phyloP scores from a whole-genome alignment of 2,329 filamentous ascomycete species.

The Erysiphe neolycopersici region DNA sequence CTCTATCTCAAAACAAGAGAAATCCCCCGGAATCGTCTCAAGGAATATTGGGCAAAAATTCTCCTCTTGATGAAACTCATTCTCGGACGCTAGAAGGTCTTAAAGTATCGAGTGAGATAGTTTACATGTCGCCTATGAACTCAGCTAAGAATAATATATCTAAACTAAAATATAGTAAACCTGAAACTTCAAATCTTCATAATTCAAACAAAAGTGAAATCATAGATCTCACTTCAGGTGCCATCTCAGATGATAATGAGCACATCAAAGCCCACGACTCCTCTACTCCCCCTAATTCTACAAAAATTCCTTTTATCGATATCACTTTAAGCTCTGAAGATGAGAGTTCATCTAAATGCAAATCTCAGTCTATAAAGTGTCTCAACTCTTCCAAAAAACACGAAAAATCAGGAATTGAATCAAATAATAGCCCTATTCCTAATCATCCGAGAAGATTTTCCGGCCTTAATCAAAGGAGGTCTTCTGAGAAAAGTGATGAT shows the following conservation, averaged over 20 bases:
- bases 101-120: background rate
- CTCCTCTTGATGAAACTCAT: background rate
- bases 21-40: background rate
- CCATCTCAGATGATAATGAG: background rate
- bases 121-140: background rate
- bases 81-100: background rate
- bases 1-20: background rate
- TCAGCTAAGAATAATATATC: background rate
- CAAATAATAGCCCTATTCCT: background rate
- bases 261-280: no score
- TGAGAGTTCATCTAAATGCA: background rate
- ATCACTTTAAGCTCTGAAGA: constrained; percentile 7
- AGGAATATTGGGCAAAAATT: background rate
- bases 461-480: background rate
- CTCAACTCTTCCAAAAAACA: background rate
- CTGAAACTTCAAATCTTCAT: background rate
- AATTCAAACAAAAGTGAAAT: background rate
- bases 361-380: background rate
- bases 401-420: background rate
- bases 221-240: background rate
- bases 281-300: background rate
- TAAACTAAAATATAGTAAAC: background rate
- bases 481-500: background rate
- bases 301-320: constrained; percentile 3
- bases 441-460: background rate